These are phyloP conservation scores for Saturnispora diversa DNA, from an alignment of 805 yeast genomes.

Conservation along the genomic window DNA sequence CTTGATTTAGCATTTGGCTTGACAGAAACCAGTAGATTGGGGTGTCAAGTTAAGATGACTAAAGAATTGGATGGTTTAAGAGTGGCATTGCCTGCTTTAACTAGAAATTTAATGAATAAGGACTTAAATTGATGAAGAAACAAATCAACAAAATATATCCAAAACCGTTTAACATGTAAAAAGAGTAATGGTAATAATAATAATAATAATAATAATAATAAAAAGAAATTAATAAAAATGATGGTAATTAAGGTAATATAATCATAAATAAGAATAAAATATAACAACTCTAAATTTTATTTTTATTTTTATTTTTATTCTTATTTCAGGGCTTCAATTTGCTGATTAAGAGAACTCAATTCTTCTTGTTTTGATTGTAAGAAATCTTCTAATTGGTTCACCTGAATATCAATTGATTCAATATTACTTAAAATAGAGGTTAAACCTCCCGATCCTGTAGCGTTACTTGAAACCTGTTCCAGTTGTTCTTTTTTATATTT, in stretches of 20 bases:
- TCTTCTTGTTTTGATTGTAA: constrained; percentile 54
- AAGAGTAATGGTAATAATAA: no score
- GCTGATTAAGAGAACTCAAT: constrained; percentile 39
- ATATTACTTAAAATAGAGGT: constrained; percentile 53
- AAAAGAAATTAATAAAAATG: background rate
- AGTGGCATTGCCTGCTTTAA: constrained; percentile 96
- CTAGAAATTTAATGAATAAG: constrained; percentile 76
- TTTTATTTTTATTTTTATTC: background rate
- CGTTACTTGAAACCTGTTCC: constrained; percentile 29
- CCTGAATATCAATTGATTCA: constrained; percentile 69
- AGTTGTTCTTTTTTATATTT: constrained; percentile 66
- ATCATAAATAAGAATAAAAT: background rate
- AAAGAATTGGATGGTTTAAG: constrained; percentile 89
- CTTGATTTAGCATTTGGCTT: constrained; percentile 94
- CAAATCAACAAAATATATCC: no score
- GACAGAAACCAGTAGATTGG: constrained; percentile 92
- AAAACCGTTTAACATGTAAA: no score
- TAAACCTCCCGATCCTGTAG: constrained; percentile 28
- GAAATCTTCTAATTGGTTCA: constrained; percentile 61
- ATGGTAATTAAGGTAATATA: no score
- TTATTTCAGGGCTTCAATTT: constrained; percentile 22
- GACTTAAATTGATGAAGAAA: constrained; percentile 46
- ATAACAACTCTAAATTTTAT: background rate
- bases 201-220: background rate
- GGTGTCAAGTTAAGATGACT: constrained; percentile 87